These are phyloP conservation scores for Aspergillaceae sp. DNA, from an alignment of 2,329 filamentous ascomycete genomes.

Conservation along the genomic window DNA sequence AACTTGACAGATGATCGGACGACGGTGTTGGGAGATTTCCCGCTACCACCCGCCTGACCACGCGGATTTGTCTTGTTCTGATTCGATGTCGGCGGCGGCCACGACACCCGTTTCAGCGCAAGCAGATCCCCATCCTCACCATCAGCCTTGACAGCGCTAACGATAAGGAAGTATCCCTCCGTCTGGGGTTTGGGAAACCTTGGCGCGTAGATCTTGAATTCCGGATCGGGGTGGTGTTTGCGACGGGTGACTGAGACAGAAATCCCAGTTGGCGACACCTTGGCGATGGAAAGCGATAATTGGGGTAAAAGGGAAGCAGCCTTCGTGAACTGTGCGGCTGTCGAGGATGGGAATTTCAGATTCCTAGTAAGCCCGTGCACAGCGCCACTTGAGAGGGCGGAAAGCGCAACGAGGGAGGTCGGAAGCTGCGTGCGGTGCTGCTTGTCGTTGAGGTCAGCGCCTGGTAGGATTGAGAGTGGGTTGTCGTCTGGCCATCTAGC, in stretches of 20 bases:
- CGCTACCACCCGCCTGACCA: too few relatives aligned
- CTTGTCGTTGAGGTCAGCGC: slow-evolving; percentile 40
- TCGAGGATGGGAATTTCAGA: slow-evolving; percentile 17
- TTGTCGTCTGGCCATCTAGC: slow-evolving; percentile 83
- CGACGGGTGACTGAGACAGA: slow-evolving; percentile 51
- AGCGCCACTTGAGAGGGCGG: slow-evolving; percentile 18
- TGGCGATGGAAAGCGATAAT: slow-evolving; percentile 53
- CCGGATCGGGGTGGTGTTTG: slow-evolving; percentile 57
- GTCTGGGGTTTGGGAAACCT: slow-evolving; percentile 89
- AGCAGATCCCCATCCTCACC: slow-evolving; percentile 63
- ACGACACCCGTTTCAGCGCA: slow-evolving; percentile 77
- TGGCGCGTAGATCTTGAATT: slow-evolving; percentile 74
- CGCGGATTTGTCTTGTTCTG: slow-evolving; percentile 2
- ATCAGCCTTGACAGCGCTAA: slow-evolving; percentile 41
- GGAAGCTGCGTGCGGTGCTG: slow-evolving; percentile 17
- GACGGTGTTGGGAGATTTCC: background rate
- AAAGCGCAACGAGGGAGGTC: slow-evolving; percentile 22
- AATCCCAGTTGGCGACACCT: slow-evolving; percentile 55
- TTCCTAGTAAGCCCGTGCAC: slow-evolving; percentile 20
- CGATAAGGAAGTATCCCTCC: slow-evolving; percentile 83
- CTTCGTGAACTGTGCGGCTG: slow-evolving; percentile 40
- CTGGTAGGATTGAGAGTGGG: slow-evolving; percentile 70
- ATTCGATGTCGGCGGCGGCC: slow-evolving; percentile 41
- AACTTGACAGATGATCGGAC: slow-evolving; percentile 27
- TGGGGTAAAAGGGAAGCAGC: slow-evolving; percentile 61